Conservation (phyloP, 495 filamentous ascomycete species). For the Neurospora sublineolata region DNA sequence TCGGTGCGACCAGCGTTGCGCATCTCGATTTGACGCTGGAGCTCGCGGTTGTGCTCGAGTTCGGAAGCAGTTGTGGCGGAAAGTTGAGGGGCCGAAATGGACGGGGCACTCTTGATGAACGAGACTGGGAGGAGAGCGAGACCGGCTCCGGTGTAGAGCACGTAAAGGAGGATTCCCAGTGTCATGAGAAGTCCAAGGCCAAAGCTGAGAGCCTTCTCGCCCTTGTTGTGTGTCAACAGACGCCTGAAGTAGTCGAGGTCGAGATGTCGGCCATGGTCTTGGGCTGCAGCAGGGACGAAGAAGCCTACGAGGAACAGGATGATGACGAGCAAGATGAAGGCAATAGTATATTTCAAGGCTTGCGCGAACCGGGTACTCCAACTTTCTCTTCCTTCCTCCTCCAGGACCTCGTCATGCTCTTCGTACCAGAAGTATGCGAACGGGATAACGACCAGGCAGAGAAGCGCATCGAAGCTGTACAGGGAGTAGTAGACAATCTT, state of each 20-base stretch:
- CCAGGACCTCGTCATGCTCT: constrained; percentile 81
- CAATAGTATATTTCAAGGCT: constrained; percentile 81
- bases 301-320: constrained; percentile 87
- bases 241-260: constrained; percentile 87
- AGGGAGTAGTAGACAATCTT: constrained; percentile 86
- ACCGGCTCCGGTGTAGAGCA: constrained; percentile 78
- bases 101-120: constrained; percentile 80
- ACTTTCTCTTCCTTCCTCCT: constrained; percentile 64
- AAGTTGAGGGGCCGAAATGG: constrained; percentile 63
- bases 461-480: constrained; percentile 81
- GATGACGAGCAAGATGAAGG: constrained; percentile 66
- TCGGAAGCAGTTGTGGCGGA: constrained; percentile 64
- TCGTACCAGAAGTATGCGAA: constrained; percentile 99
- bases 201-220: constrained; percentile 86
- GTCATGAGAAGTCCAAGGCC: constrained; percentile 73
- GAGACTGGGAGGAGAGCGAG: constrained; percentile 80
- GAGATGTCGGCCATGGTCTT: constrained; percentile 47
- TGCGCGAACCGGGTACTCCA: constrained; percentile 58
- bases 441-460: constrained; percentile 82
- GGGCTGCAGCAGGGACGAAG: constrained; percentile 68
- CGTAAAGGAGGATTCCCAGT: constrained; percentile 72
- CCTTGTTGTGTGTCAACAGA: constrained; percentile 73
- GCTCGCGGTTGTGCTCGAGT: constrained; percentile 77
- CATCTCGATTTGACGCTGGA: constrained; percentile 79
- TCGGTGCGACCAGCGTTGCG: constrained; percentile 67